Percentiles rank a stretch among this genome's conserved stretches.
Evolutionary conservation across 2,329 filamentous ascomycete genomes (phyloP).

Genomic region (Pseudocercospora vitis): DNA sequence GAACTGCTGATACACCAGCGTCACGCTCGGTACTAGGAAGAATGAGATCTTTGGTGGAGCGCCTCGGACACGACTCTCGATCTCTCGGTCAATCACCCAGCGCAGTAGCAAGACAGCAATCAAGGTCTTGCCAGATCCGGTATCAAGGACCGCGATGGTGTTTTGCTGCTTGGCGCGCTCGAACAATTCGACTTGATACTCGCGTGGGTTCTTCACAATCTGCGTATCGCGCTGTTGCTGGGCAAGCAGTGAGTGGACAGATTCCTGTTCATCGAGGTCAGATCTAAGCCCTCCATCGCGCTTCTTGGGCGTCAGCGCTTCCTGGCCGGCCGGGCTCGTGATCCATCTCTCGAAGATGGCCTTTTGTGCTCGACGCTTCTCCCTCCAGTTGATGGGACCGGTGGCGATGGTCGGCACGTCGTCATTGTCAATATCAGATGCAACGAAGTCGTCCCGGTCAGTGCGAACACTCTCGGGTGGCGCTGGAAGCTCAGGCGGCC

Average conservation of each 20-base stretch:
- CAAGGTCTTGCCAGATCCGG: constrained; percentile 95
- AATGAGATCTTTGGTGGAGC: constrained; percentile 69
- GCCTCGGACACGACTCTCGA: constrained; percentile 65
- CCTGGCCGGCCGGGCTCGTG: constrained; percentile 44
- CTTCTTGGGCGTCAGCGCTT: constrained; percentile 44
- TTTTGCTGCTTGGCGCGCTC: constrained; percentile 82
- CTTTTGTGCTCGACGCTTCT: constrained; percentile 46
- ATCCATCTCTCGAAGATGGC: constrained; percentile 46
- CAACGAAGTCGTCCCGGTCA: constrained; percentile 13
- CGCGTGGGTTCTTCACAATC: constrained; percentile 75
- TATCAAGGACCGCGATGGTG: constrained; percentile 89
- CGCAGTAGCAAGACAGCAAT: constrained; percentile 85
- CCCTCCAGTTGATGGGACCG: constrained; percentile 31
- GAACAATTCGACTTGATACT: constrained; percentile 91
- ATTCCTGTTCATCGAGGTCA: constrained; percentile 51
- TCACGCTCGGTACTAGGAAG: constrained; percentile 84
- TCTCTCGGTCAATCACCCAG: constrained; percentile 72
- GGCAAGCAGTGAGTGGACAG: constrained; percentile 54
- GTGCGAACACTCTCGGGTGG: constrained; percentile 6
- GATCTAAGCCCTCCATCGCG: constrained; percentile 31
- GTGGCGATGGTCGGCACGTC: constrained; percentile 5
- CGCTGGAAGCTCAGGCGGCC: constrained; percentile 8
- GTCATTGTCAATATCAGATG: constrained; percentile 29
- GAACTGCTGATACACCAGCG: constrained; percentile 85
- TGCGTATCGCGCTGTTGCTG: constrained; percentile 50